Evolutionary conservation across 345 rosid genomes (phyloP).

Genomic region (Kandelia obovata): DNA sequence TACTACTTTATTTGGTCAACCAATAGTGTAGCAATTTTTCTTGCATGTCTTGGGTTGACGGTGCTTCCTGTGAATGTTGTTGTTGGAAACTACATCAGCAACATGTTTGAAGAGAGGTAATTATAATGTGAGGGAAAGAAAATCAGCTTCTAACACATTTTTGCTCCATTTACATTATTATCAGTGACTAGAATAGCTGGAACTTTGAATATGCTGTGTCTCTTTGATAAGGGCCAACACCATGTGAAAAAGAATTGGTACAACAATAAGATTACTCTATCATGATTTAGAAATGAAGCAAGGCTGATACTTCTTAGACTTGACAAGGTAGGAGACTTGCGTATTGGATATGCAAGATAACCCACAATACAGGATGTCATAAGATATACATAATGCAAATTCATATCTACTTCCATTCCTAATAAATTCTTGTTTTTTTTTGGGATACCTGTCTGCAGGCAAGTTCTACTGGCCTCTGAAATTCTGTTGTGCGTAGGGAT

Average conservation of each 20-base stretch:
- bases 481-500: conserved; percentile 50
- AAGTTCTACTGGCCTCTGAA: conserved; percentile 87
- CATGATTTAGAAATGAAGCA: too few species aligned
- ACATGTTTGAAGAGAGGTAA: conserved; percentile 96
- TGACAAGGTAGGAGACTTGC: too few species aligned
- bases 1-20: conserved; percentile 87
- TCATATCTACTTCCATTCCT: not conserved
- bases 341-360: too few species aligned
- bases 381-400: too few species aligned
- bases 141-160: not conserved
- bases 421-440: not conserved
- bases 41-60: conserved; percentile 84
- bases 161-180: not conserved
- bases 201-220: too few species aligned
- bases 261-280: too few species aligned
- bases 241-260: too few species aligned
- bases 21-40: conserved; percentile 69
- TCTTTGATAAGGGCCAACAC: too few species aligned
- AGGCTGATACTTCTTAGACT: too few species aligned
- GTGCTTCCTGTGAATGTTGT: conserved; percentile 83
- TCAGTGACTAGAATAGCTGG: too few species aligned
- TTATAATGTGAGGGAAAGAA: not conserved
- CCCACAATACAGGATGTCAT: not conserved
- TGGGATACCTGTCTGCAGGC: conserved; percentile 45
- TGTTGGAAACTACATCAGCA: conserved; percentile 92